A percentile compares a stretch with the other conserved stretches of the same genome.
Conservation (phyloP, 1,284 basidiomycete genomes). For the Leccinum subfulvum region DNA sequence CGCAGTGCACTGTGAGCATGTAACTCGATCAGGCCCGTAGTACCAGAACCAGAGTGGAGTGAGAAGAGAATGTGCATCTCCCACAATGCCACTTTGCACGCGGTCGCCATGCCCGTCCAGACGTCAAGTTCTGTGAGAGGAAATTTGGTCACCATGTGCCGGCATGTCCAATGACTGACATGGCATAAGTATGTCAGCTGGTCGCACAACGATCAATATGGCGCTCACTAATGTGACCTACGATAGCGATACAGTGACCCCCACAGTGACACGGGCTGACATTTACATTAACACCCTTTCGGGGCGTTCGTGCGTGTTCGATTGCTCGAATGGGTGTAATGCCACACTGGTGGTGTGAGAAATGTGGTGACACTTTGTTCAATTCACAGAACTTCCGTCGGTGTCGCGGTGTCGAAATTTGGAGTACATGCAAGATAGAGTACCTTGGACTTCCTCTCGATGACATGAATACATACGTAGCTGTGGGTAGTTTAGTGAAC, state of each 20-base stretch:
- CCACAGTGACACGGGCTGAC: background rate
- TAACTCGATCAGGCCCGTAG: background rate
- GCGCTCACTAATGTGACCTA: background rate
- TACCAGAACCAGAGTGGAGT: background rate
- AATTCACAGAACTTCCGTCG: background rate
- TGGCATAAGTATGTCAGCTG: background rate
- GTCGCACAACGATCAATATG: background rate
- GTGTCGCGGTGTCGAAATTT: background rate
- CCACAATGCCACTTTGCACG: background rate
- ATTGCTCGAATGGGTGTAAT: background rate
- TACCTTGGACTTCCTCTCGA: background rate
- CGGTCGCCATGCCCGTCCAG: background rate
- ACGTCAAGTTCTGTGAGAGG: background rate
- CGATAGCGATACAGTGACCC: background rate
- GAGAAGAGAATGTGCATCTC: background rate
- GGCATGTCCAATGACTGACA: background rate
- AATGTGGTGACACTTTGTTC: background rate
- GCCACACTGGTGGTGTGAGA: background rate
- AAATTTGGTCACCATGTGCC: background rate
- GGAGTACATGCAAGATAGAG: background rate
- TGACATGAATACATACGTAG: background rate
- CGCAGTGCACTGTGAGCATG: background rate
- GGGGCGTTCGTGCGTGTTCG: background rate
- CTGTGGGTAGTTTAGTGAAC: background rate
- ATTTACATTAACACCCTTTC: background rate